phyloP scores from a whole-genome alignment of 1,284 basidiomycete species.

The Mixia osmundae region DNA sequence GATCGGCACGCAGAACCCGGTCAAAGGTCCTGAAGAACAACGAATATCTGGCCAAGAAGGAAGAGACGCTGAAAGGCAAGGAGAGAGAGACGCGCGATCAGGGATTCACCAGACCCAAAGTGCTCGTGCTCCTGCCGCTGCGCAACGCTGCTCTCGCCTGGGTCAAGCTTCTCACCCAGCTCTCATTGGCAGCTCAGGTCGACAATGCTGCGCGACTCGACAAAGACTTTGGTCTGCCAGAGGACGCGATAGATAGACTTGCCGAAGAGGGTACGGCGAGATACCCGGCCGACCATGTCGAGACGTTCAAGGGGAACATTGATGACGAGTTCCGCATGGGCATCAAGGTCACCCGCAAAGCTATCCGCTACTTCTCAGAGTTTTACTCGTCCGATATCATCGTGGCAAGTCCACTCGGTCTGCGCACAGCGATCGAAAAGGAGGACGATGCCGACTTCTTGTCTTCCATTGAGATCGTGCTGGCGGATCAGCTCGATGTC shows the following conservation, averaged over 20 bases:
- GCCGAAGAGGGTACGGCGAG: slow-evolving; percentile 30
- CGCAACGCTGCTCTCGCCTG: slow-evolving; percentile 66
- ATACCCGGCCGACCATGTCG: slow-evolving; percentile 72
- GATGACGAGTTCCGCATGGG: slow-evolving; percentile 90
- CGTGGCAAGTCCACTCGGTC: slow-evolving; percentile 72
- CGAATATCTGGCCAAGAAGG: slow-evolving; percentile 39
- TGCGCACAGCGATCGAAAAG: slow-evolving; percentile 80
- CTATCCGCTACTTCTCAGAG: slow-evolving; percentile 59
- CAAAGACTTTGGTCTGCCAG: slow-evolving; percentile 58
- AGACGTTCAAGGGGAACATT: slow-evolving; percentile 86
- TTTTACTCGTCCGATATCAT: slow-evolving; percentile 83
- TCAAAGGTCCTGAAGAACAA: slow-evolving; percentile 81
- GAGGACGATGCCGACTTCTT: slow-evolving; percentile 69
- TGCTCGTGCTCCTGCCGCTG: slow-evolving; percentile 76
- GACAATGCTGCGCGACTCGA: slow-evolving; percentile 68
- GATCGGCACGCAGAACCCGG: slow-evolving; percentile 42
- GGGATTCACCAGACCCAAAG: slow-evolving; percentile 87
- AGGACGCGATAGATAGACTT: slow-evolving; percentile 59
- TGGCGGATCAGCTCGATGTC: slow-evolving; percentile 82
- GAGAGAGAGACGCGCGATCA: slow-evolving; percentile 59
- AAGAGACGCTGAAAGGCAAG: slow-evolving; percentile 11
- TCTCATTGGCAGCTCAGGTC: slow-evolving; percentile 35
- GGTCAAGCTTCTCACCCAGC: slow-evolving; percentile 35
- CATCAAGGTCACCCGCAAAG: slow-evolving; percentile 76
- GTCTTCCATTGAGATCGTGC: slow-evolving; percentile 73